Evolutionary conservation across 306 rosid genomes (phyloP).

Genomic region (Betula pendula): DNA sequence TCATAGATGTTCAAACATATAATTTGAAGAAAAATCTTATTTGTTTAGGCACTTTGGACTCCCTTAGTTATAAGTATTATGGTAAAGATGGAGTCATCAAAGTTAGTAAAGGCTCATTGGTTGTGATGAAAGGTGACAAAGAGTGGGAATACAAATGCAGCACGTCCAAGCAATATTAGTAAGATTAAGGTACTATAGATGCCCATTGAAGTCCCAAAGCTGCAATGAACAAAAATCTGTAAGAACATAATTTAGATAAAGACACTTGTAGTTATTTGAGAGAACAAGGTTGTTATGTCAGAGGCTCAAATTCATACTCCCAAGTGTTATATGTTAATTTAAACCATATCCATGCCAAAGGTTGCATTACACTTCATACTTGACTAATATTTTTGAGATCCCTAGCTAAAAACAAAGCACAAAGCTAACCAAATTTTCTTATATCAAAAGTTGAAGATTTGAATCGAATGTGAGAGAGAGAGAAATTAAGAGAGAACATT

Average conservation of each 20-base stretch:
- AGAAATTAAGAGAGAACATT: neutral
- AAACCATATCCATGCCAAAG: neutral
- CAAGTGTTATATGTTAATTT: neutral
- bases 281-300: neutral
- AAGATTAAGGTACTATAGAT: conserved; percentile 54
- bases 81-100: no score
- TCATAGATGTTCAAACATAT: no score
- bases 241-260: conserved; percentile 1
- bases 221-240: conserved; percentile 34
- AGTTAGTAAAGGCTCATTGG: no score
- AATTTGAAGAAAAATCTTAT: no score
- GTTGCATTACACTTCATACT: neutral
- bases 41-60: no score
- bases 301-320: neutral
- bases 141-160: conserved; percentile 85
- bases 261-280: neutral
- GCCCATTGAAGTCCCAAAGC: conserved; percentile 56
- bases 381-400: no score
- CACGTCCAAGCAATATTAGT: conserved; percentile 72
- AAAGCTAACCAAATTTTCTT: neutral
- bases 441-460: neutral
- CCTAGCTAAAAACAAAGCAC: no score
- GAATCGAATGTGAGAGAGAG: neutral
- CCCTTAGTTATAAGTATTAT: no score
- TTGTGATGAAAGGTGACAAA: conserved; percentile 60